Evolutionary conservation across 306 rosid species (phyloP).

Genomic region (Vigna unguiculata): DNA sequence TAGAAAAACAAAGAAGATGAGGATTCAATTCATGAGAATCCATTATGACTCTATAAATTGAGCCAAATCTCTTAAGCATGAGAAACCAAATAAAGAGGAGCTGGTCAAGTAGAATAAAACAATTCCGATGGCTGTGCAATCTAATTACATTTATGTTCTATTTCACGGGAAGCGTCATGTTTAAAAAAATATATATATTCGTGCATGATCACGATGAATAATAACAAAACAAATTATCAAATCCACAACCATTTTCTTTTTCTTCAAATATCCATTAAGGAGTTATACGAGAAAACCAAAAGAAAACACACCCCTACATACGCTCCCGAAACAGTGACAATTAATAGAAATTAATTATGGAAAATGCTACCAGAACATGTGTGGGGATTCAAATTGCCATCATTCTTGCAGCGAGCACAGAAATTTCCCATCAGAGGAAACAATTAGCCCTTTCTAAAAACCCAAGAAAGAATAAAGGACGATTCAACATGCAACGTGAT

Average conservation of each 20-base stretch:
- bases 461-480: neutral
- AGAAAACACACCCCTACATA: neutral
- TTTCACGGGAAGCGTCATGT: neutral
- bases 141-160: neutral
- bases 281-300: neutral
- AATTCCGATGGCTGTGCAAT: neutral
- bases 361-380: constrained; percentile 36
- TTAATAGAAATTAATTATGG: neutral
- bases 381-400: constrained; percentile 25
- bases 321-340: neutral
- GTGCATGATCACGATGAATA: neutral
- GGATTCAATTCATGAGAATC: neutral
- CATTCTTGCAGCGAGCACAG: constrained; percentile 43
- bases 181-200: too few relatives aligned
- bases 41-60: too few relatives aligned
- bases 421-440: constrained; percentile 55
- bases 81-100: too few relatives aligned
- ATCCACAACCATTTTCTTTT: neutral
- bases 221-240: neutral
- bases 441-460: constrained; percentile 21
- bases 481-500: constrained; percentile 20
- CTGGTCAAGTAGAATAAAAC: too few relatives aligned
- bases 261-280: neutral
- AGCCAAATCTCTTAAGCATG: neutral
- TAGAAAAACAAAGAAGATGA: neutral